These are phyloP conservation scores for Eucalyptus fibrosa DNA, from an alignment of 345 rosid species.

Conservation along the genomic window DNA sequence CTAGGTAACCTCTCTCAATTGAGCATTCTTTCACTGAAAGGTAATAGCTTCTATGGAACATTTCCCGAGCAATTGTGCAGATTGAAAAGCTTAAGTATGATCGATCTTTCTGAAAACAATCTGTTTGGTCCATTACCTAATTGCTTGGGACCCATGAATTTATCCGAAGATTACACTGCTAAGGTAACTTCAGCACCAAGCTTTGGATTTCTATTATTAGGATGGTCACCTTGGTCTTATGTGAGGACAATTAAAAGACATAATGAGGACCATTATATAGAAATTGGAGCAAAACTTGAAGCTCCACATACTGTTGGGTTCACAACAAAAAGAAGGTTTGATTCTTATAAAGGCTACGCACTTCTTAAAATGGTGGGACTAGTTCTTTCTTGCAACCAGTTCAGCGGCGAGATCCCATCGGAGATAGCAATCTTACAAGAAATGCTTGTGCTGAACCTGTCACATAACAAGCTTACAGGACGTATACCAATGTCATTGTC, in stretches of 20 bases:
- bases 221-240: neutral
- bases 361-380: neutral
- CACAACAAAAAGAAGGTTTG: neutral
- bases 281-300: accelerated
- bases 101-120: neutral
- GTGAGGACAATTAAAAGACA: neutral
- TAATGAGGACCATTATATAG: too few relatives aligned
- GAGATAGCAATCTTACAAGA: neutral
- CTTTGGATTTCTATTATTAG: too few relatives aligned
- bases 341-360: neutral
- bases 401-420: accelerated
- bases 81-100: neutral
- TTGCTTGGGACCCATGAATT: neutral
- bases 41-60: neutral
- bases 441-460: neutral
- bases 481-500: neutral
- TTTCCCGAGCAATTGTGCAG: neutral
- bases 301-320: neutral
- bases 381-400: neutral
- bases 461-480: neutral
- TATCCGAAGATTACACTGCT: too few relatives aligned
- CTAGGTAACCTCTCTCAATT: neutral
- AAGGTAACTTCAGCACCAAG: too few relatives aligned
- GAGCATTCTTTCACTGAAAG: neutral
- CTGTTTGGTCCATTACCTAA: neutral